Evolutionary conservation across 2,329 filamentous ascomycete species (phyloP), one percentile per base, ranked within the genome.

Genomic region (Colletotrichum salicis): DNA sequence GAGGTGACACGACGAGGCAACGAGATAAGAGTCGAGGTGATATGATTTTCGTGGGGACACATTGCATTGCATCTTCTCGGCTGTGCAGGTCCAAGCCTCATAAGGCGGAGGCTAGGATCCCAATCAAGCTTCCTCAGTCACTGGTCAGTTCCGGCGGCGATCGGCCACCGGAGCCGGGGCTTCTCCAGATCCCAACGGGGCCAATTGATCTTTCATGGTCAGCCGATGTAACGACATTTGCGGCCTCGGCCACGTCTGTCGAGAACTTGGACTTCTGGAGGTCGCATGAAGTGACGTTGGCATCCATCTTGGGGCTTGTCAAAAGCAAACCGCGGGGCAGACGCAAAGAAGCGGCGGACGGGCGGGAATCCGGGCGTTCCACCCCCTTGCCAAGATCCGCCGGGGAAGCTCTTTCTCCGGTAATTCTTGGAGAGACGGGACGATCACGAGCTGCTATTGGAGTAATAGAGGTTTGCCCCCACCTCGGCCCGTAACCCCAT

Each of bases 381-480:
- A 10, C 35, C 56, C 56, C 41, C 48, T 56, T 13, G 24, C 51
- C 45, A 13, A 66, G 55, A 66, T 70, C 56, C 19, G 41, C 41
- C 56, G 62, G 61, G 61, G n/a, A 45, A 65, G 66, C n/a, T 35
- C 58, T 61, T 64, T 59, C 60, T n/a, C 59, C 37, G 22, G 64
- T 24, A 33, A 8, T 52, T 48, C 15, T 48, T 48, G 41, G 7
- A 48, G 48, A n/a, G 37, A 41, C 12, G 37, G 37, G 6, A 24
- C 10, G 4, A 2, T 45, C 3, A 5, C 29, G 31, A 15, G 27
- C 10, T 19, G 2, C 22, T 12, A 69, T 64, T 69, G 66, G 66
- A 7, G 12, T 3, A 6, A n/a, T 24, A 7, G 6, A 8, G 1
- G 2, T 27, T 22, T 0, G 29, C 10, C 41, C 58, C 65, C 45